These are phyloP conservation scores for Paspalum notatum DNA, from an alignment of 176 grass and related monocot genomes.

Conservation along the genomic window DNA sequence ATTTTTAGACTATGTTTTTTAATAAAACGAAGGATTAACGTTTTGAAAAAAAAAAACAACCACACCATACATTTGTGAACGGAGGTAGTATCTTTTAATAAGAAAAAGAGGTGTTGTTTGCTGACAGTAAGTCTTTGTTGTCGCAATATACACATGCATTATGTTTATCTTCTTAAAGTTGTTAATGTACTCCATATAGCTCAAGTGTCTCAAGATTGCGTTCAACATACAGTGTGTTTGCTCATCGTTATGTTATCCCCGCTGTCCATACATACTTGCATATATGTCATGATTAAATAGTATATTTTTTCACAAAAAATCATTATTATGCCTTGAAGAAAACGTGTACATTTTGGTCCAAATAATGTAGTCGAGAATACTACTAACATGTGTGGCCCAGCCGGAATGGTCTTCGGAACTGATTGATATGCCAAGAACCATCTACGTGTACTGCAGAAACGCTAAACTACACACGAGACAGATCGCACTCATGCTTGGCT, in stretches of 20 bases:
- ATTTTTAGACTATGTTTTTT: no score
- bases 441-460: constrained; percentile 46
- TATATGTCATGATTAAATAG: not conserved
- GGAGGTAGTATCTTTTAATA: not conserved
- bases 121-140: not conserved
- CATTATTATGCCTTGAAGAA: not conserved
- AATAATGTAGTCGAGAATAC: not conserved
- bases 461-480: constrained; percentile 23
- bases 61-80: no score
- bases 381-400: not conserved
- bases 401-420: not conserved
- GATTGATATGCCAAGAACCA: constrained; percentile 12
- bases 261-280: not conserved
- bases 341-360: not conserved
- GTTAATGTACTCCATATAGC: not conserved
- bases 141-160: not conserved
- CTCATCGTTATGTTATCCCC: not conserved
- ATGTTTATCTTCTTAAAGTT: constrained; percentile 13
- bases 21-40: no score
- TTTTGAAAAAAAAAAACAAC: no score
- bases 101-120: not conserved
- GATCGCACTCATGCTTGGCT: constrained; percentile 45
- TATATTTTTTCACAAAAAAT: not conserved
- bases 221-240: not conserved
- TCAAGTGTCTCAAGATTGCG: not conserved